Conservation (phyloP, 306 rosid genomes). For the Vicia sativa region DNA sequence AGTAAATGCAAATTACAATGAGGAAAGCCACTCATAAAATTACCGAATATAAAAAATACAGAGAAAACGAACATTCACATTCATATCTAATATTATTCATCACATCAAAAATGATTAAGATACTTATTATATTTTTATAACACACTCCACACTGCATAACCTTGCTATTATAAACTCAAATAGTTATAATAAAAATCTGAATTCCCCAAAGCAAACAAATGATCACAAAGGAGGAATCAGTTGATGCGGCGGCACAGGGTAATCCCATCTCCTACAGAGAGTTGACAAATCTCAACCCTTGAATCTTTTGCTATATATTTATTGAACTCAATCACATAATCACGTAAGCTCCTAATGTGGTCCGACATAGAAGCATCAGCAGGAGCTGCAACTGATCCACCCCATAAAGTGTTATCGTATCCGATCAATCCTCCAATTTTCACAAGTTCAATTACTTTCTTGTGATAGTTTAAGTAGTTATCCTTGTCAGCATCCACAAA, state of each 20-base stretch:
- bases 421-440: conserved; percentile 84
- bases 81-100: too few relatives aligned
- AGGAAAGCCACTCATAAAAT: too few relatives aligned
- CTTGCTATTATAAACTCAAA: too few relatives aligned
- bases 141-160: too few relatives aligned
- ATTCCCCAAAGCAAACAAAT: background rate
- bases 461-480: conserved; percentile 85
- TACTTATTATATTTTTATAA: too few relatives aligned
- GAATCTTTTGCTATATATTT: conserved; percentile 73
- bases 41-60: too few relatives aligned
- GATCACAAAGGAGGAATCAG: conserved; percentile 18
- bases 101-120: too few relatives aligned
- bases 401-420: conserved; percentile 88
- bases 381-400: conserved; percentile 76
- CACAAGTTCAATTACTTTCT: conserved; percentile 73
- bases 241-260: conserved; percentile 76
- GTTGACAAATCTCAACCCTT: conserved; percentile 80
- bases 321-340: conserved; percentile 68
- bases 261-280: conserved; percentile 81
- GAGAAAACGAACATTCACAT: too few relatives aligned
- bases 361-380: conserved; percentile 67
- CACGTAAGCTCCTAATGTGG: conserved; percentile 52
- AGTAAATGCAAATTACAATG: too few relatives aligned
- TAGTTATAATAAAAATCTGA: background rate
- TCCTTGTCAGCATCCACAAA: conserved; percentile 89